These are phyloP conservation scores for Salvia miltiorrhiza DNA, from an alignment of 257 asterid genomes.

Conservation along the genomic window DNA sequence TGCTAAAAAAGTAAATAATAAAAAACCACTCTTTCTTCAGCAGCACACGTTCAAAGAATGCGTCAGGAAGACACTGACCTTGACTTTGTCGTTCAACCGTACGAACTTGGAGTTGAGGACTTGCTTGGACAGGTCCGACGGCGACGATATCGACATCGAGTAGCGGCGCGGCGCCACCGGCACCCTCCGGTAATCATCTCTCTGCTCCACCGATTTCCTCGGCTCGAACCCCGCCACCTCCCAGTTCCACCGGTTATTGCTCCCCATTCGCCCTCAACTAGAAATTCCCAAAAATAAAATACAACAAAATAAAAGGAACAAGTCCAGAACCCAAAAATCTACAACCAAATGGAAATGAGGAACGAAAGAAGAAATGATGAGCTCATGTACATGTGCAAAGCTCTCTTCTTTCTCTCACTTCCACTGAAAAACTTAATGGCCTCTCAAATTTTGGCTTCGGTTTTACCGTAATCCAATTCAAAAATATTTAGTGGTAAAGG, in stretches of 20 bases:
- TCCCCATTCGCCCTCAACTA: conserved; percentile 50
- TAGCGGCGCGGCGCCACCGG: conserved; percentile 62
- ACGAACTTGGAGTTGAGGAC: conserved; percentile 58
- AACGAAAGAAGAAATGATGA: conserved; percentile 7
- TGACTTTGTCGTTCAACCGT: conserved; percentile 70
- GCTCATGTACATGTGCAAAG: conserved; percentile 4
- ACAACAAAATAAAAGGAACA: too few species aligned
- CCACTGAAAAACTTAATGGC: conserved; percentile 27
- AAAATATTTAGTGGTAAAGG: conserved; percentile 25
- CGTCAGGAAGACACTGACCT: conserved; percentile 38
- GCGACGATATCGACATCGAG: conserved; percentile 69
- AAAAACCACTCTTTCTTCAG: background rate
- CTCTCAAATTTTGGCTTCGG: conserved; percentile 13
- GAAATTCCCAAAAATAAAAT: background rate
- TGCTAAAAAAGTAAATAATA: background rate
- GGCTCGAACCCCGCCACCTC: conserved; percentile 94
- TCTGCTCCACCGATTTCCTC: conserved; percentile 56
- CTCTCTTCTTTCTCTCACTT: conserved; percentile 11
- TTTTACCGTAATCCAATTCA: conserved; percentile 32
- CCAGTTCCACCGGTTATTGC: conserved; percentile 92
- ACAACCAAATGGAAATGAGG: background rate
- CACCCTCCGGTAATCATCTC: conserved; percentile 46
- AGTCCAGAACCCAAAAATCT: background rate
- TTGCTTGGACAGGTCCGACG: conserved; percentile 58
- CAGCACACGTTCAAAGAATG: background rate